Evolutionary conservation across 805 yeast genomes (phyloP).

Genomic region (Metschnikowia santaceciliae): DNA sequence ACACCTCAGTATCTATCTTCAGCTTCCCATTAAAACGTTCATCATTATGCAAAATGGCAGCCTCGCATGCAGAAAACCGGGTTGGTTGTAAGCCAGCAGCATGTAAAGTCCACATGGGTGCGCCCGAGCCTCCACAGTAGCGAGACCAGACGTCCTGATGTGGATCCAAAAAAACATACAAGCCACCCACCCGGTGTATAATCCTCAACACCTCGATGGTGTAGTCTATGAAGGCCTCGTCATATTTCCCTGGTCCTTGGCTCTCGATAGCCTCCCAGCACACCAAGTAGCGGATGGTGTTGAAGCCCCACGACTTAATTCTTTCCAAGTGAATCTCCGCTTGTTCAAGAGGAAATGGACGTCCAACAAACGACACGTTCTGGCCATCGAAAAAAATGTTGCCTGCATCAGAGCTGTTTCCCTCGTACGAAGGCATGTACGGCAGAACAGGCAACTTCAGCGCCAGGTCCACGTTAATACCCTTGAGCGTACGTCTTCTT

Average conservation of each 20-base stretch:
- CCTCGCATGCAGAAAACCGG: constrained; percentile 68
- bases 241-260: constrained; percentile 79
- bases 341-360: constrained; percentile 75
- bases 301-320: constrained; percentile 78
- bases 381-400: constrained; percentile 66
- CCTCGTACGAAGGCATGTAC: constrained; percentile 37
- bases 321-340: constrained; percentile 66
- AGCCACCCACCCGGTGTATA: constrained; percentile 60
- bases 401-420: constrained; percentile 31
- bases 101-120: constrained; percentile 88
- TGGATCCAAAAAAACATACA: constrained; percentile 79
- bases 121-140: constrained; percentile 86
- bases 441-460: constrained; percentile 69
- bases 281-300: constrained; percentile 67
- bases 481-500: constrained; percentile 62
- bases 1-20: constrained; percentile 41
- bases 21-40: constrained; percentile 25
- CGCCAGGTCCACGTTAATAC: constrained; percentile 76
- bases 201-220: constrained; percentile 58
- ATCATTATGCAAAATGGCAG: constrained; percentile 72
- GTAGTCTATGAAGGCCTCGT: constrained; percentile 68
- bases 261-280: constrained; percentile 96
- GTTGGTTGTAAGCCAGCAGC: constrained; percentile 84
- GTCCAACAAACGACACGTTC: constrained; percentile 71
- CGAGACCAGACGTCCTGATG: constrained; percentile 96